Evolutionary conservation across 2,329 filamentous ascomycete genomes (phyloP).

Genomic region (Cladosporium sp.): DNA sequence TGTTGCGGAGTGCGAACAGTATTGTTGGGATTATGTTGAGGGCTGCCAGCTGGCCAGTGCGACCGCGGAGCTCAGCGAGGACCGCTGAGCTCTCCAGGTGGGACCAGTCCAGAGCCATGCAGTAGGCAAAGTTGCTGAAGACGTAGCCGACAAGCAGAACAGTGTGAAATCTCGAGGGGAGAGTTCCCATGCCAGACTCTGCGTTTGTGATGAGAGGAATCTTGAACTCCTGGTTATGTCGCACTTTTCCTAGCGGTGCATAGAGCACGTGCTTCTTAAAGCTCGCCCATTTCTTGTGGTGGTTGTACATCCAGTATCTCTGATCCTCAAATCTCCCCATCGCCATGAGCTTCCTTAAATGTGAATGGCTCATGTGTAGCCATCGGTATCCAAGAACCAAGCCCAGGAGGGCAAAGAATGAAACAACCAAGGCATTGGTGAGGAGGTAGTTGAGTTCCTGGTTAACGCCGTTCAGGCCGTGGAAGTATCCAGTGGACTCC

Average conservation of each 20-base stretch:
- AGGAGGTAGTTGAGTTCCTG: conserved; percentile 43
- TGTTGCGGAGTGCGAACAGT: conserved; percentile 85
- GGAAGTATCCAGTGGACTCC: conserved; percentile 21
- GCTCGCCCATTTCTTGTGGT: conserved; percentile 46
- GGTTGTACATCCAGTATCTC: conserved; percentile 42
- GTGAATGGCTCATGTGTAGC: conserved; percentile 36
- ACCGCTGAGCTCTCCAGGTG: conserved; percentile 46
- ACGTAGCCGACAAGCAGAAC: conserved; percentile 62
- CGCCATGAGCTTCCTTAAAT: conserved; percentile 41
- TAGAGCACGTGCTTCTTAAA: conserved; percentile 60
- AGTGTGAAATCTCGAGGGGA: conserved; percentile 73
- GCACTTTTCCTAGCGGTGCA: conserved; percentile 65
- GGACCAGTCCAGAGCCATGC: conserved; percentile 58
- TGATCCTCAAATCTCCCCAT: conserved; percentile 38
- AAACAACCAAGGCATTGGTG: conserved; percentile 36
- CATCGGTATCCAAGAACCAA: conserved; percentile 37
- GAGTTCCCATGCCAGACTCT: conserved; percentile 68
- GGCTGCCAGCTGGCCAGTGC: conserved; percentile 74
- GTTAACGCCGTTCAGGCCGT: conserved; percentile 44
- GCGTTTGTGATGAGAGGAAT: conserved; percentile 53
- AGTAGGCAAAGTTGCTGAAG: conserved; percentile 71
- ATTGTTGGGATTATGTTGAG: conserved; percentile 91
- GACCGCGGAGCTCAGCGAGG: conserved; percentile 75
- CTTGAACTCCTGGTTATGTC: conserved; percentile 71
- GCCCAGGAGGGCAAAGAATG: conserved; percentile 32